phyloP scores from a whole-genome alignment of 208 protist species.

The Leptomonas seymouri region DNA sequence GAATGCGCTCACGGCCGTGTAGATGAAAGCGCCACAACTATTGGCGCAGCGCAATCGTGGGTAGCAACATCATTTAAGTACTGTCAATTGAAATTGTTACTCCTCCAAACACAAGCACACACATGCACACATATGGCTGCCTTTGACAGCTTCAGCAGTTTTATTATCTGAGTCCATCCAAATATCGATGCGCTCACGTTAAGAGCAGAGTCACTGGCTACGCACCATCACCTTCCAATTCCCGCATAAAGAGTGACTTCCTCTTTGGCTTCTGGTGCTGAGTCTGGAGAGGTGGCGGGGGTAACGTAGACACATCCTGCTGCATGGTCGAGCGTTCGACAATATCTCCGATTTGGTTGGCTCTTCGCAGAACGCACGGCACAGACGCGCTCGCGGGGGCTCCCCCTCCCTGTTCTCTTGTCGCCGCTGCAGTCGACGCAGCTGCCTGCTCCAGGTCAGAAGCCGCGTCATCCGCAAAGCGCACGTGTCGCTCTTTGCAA shows the following conservation, averaged over 20 bases:
- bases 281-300: slow-evolving; percentile 1
- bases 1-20: too few species aligned
- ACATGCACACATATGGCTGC: too few species aligned
- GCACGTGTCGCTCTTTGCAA: slow-evolving; percentile 35
- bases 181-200: too few species aligned
- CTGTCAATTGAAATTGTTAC: too few species aligned
- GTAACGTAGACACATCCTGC: not conserved
- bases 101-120: too few species aligned
- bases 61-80: too few species aligned
- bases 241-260: slow-evolving; percentile 59
- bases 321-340: slow-evolving; percentile 40
- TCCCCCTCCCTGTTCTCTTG: not conserved
- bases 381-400: not conserved
- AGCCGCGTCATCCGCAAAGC: slow-evolving; percentile 21
- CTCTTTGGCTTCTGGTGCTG: slow-evolving; percentile 38
- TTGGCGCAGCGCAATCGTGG: too few species aligned
- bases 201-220: not conserved
- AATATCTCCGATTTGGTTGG: slow-evolving; percentile 51
- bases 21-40: too few species aligned
- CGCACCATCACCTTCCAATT: slow-evolving; percentile 30
- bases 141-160: not conserved
- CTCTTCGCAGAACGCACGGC: slow-evolving; percentile 20
- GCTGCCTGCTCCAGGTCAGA: not conserved
- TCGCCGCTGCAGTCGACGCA: not conserved
- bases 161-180: not conserved